Percentiles rank a stretch among this genome's conserved stretches.
These are phyloP conservation scores for Thermochaetoides thermophila DNA, from an alignment of 495 filamentous ascomycete genomes.

Conservation along the genomic window DNA sequence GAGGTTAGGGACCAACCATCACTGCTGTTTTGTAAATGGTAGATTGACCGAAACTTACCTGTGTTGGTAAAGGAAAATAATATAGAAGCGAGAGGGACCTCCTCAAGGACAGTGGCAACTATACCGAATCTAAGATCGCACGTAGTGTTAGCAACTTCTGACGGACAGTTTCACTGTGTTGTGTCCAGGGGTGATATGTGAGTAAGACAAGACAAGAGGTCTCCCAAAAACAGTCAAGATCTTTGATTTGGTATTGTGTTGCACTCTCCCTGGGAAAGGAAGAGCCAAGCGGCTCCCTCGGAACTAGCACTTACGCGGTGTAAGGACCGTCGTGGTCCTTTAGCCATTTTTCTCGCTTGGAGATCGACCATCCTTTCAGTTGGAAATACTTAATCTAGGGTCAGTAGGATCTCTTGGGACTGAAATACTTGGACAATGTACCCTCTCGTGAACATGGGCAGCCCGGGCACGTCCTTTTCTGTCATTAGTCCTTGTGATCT, in stretches of 20 bases:
- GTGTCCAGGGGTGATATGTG: neutral
- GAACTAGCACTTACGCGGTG: constrained; percentile 54
- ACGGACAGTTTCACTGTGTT: no score
- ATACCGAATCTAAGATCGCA: constrained; percentile 62
- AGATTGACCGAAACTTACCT: constrained; percentile 24
- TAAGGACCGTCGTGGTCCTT: constrained; percentile 49
- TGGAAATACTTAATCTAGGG: constrained; percentile 94
- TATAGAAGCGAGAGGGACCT: constrained; percentile 70
- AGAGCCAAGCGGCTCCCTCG: no score
- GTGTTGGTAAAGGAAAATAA: constrained; percentile 84
- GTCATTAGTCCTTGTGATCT: no score
- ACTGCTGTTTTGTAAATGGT: neutral
- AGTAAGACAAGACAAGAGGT: neutral
- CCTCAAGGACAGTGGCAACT: constrained; percentile 60
- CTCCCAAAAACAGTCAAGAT: no score
- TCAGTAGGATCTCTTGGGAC: no score
- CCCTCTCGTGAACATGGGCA: no score
- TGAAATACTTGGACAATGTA: no score
- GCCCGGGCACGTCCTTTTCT: no score
- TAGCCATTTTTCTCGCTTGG: constrained; percentile 49
- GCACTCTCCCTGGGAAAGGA: neutral
- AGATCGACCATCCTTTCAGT: constrained; percentile 61
- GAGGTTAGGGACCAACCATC: neutral
- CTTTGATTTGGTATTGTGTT: no score
- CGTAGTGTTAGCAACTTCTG: neutral